These are phyloP conservation scores for Phytophthora megakarya DNA, from an alignment of 352 stramenopile genomes.

Conservation along the genomic window DNA sequence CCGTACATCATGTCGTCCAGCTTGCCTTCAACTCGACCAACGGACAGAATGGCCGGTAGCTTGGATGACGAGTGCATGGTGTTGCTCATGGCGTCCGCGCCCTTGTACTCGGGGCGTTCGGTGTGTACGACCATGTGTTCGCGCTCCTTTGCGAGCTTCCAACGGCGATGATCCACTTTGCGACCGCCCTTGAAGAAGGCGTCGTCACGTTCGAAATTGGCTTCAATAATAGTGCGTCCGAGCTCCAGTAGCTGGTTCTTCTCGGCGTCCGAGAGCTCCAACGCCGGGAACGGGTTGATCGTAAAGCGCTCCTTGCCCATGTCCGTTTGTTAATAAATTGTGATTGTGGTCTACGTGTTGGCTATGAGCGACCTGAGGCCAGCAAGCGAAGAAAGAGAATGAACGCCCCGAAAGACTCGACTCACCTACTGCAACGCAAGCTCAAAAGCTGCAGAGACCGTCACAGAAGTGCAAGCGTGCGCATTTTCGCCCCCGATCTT, in stretches of 20 bases:
- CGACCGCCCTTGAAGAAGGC: conserved; percentile 35
- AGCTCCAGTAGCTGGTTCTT: conserved; percentile 45
- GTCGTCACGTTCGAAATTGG: conserved; percentile 42
- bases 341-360: neutral
- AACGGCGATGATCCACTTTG: conserved; percentile 34
- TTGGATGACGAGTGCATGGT: conserved; percentile 31
- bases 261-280: conserved; percentile 38
- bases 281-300: conserved; percentile 44
- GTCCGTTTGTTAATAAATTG: neutral
- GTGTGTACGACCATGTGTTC: conserved; percentile 41
- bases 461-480: conserved; percentile 11
- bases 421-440: conserved; percentile 18
- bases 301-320: conserved; percentile 44
- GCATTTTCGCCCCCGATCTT: conserved; percentile 20
- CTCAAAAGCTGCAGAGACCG: conserved; percentile 28
- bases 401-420: conserved; percentile 16
- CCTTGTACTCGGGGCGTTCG: conserved; percentile 38
- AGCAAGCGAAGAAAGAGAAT: conserved; percentile 32
- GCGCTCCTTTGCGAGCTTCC: conserved; percentile 47
- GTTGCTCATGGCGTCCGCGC: conserved; percentile 31
- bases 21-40: conserved; percentile 36
- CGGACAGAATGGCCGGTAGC: conserved; percentile 37
- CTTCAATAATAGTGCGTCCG: conserved; percentile 40
- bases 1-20: conserved; percentile 54
- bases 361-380: conserved; percentile 7